phyloP scores from a whole-genome alignment of 2,329 filamentous ascomycete species.

The Ophiostoma ips region DNA sequence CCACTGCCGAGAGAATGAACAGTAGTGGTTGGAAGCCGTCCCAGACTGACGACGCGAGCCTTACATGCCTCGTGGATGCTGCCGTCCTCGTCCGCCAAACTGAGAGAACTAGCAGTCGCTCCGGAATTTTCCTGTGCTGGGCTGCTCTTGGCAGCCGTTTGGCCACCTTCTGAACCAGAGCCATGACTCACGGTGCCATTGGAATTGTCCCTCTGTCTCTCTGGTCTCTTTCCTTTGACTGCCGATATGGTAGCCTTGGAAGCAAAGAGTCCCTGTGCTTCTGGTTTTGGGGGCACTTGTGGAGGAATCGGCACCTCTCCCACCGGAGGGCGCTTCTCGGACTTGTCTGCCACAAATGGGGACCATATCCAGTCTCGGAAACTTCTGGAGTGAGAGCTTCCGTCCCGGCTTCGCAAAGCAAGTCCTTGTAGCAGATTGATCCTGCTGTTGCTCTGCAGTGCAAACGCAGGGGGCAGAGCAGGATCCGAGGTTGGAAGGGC shows the following conservation, averaged over 20 bases:
- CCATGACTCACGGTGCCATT: no score
- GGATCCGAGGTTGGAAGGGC: background rate
- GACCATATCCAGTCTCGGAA: conserved; percentile 1
- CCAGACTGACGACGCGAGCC: conserved; percentile 8
- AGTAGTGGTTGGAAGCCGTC: background rate
- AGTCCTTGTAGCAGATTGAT: background rate
- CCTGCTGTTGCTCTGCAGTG: background rate
- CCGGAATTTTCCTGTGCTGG: background rate
- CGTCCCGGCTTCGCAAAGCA: background rate
- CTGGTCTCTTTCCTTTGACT: background rate
- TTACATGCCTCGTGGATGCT: conserved; percentile 16
- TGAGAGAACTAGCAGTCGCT: conserved; percentile 1
- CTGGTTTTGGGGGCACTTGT: background rate
- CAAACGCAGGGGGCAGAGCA: background rate
- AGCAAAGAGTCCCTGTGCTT: no score
- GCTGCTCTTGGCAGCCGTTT: background rate
- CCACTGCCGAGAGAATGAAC: background rate
- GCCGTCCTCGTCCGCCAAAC: conserved; percentile 13
- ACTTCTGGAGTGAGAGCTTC: background rate
- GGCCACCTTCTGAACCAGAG: no score
- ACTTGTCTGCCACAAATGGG: background rate
- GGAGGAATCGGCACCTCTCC: background rate
- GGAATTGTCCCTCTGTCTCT: no score
- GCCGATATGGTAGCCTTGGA: no score
- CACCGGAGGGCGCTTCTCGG: background rate